phyloP scores from a whole-genome alignment of 805 yeast species.

The Zygosaccharomyces rouxii region DNA sequence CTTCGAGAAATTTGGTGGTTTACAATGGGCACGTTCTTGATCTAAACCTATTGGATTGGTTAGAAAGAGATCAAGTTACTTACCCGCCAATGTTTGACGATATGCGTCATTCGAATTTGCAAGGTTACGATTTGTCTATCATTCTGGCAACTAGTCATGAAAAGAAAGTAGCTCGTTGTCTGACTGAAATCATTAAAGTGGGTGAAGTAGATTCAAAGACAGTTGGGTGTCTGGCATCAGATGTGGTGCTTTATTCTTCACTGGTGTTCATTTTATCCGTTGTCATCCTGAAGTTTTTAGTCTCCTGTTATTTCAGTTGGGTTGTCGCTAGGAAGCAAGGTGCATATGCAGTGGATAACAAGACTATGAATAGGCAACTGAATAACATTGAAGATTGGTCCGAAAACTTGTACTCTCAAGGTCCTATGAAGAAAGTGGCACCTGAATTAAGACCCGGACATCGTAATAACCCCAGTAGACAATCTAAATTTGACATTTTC shows the following conservation, averaged over 20 bases:
- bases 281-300: constrained; percentile 67
- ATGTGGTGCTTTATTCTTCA: constrained; percentile 74
- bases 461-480: constrained; percentile 27
- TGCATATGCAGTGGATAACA: constrained; percentile 56
- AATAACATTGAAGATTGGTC: constrained; percentile 83
- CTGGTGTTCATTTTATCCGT: constrained; percentile 80
- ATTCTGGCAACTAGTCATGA: constrained; percentile 59
- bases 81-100: constrained; percentile 71
- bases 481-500: constrained; percentile 34
- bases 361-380: constrained; percentile 58
- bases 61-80: constrained; percentile 59
- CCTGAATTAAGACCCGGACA: constrained; percentile 47
- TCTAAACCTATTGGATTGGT: constrained; percentile 70
- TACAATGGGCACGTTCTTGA: constrained; percentile 89
- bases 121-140: constrained; percentile 79
- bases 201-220: constrained; percentile 87
- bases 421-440: constrained; percentile 50
- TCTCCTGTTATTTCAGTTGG: constrained; percentile 92
- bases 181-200: constrained; percentile 79
- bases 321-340: constrained; percentile 75
- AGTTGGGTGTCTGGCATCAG: constrained; percentile 90
- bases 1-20: constrained; percentile 73
- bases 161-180: constrained; percentile 74
- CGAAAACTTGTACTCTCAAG: constrained; percentile 51
- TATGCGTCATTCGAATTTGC: constrained; percentile 50